phyloP scores from a whole-genome alignment of 345 rosid species.

The Physaria fendleri region DNA sequence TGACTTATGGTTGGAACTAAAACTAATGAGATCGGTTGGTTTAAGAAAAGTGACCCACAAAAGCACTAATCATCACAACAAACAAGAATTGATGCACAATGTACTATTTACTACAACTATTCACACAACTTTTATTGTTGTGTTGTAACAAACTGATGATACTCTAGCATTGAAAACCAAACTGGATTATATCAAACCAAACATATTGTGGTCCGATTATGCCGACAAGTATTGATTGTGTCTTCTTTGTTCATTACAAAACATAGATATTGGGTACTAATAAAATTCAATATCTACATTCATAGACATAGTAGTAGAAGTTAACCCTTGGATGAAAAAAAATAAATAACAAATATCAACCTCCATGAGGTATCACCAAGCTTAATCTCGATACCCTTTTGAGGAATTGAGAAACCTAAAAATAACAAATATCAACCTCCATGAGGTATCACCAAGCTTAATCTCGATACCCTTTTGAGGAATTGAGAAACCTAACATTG shows the following conservation, averaged over 20 bases:
- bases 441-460: constrained; percentile 52
- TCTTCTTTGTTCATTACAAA: background rate
- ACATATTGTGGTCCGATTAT: background rate
- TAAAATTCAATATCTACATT: background rate
- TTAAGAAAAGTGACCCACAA: constrained; percentile 9
- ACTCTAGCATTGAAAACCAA: no score
- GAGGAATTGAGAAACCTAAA: constrained; percentile 49
- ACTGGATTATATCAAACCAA: background rate
- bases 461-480: constrained; percentile 43
- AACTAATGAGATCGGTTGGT: background rate
- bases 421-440: constrained; percentile 73
- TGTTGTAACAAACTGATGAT: no score
- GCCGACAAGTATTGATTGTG: background rate
- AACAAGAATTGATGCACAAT: background rate
- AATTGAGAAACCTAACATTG: constrained; percentile 52
- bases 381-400: constrained; percentile 44
- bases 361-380: constrained; percentile 64
- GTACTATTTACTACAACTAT: no score
- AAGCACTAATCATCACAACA: background rate
- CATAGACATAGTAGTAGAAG: no score
- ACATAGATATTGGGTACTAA: background rate
- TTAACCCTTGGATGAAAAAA: no score
- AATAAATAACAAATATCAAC: no score
- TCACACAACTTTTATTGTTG: no score
- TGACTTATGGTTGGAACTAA: constrained; percentile 23